Base-by-base conservation (phyloP, 306 rosid genomes). In the Macrotyloma uniflorum region DNA sequence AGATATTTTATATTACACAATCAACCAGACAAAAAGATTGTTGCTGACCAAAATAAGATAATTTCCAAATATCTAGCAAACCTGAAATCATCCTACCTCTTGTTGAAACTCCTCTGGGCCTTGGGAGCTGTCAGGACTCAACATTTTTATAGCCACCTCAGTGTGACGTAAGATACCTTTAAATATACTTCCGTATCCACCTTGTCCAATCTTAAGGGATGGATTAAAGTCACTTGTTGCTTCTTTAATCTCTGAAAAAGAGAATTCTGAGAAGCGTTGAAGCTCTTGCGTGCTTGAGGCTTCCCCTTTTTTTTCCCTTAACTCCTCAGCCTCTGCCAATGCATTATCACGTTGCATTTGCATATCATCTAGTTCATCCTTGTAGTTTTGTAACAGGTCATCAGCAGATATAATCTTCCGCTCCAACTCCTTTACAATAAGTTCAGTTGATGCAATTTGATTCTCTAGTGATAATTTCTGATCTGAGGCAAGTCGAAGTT, bases 171-270 rank as follows among this genome's bases (percentile, higher is more conserved):
- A 46, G 67, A 75, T 26, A 50, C 96, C 99, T 85, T 78, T 88
- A 49, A 78, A 93, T 74, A 95, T 84, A 49, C 80, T 93, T 82
- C 99, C 99, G 73, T 93, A 95, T 73, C 99, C 98, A 23, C 98
- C 99, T 84, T 91, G 94, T 77, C 99, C 98, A 9, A 95, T 93
- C 93, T 86, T 91, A 28, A 72, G 65, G 36, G 91, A 84, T 7
- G 80, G 84, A 80, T 87, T 72, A 59, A 93, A 91, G 75, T 78
- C 83, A 50, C 18, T 35, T 45, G 97, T 93, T 14, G 98, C 96
- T 86, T 93, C 89, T 76, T 82, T 79, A 40, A 95, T 85, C 84
- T 95, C 98, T 4, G 49, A 13, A 77, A 81, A 81, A 20, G 89
- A 82, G 78, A 95, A 88, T 47, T 92, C 97, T n/a, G 87, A 80